A percentile compares a stretch with the other conserved stretches of the same genome.
Evolutionary conservation across 2,329 filamentous ascomycete species (phyloP).

Genomic region (Claviceps quebecensis): DNA sequence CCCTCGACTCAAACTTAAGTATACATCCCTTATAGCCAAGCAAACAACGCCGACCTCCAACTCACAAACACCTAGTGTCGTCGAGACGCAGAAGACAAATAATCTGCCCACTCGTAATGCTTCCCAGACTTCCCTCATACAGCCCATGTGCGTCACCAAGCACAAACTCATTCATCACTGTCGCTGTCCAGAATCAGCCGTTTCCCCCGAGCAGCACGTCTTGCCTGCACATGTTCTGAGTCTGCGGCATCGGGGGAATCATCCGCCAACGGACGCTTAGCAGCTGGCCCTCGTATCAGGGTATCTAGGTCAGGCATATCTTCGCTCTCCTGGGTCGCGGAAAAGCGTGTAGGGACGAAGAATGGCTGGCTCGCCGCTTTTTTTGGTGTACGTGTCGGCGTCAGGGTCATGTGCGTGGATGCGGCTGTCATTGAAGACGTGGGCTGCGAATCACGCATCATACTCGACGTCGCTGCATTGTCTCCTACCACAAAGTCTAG

Average conservation of each 20-base stretch:
- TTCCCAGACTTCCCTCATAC: neutral
- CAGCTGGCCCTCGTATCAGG: slow-evolving; percentile 9
- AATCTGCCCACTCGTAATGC: neutral
- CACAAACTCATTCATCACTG: slow-evolving; percentile 12
- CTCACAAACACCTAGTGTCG: too few relatives aligned
- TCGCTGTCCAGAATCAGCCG: slow-evolving; percentile 18
- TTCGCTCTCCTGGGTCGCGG: slow-evolving; percentile 27
- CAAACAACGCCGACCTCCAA: neutral
- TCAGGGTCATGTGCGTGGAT: slow-evolving; percentile 7
- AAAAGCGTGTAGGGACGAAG: slow-evolving; percentile 24
- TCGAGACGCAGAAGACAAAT: neutral
- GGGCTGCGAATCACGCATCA: slow-evolving; percentile 17
- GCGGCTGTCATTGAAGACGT: slow-evolving; percentile 13
- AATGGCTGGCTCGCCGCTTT: slow-evolving; percentile 16
- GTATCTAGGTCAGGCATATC: slow-evolving; percentile 22
- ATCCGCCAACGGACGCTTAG: neutral
- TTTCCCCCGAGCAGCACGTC: slow-evolving; percentile 13
- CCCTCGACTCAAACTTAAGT: neutral
- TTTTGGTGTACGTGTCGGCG: neutral
- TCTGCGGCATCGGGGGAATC: neutral
- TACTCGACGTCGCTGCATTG: slow-evolving; percentile 26
- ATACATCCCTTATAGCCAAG: neutral
- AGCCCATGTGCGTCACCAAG: neutral
- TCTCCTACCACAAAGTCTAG: slow-evolving; percentile 44
- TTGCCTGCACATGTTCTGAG: slow-evolving; percentile 9